Percentiles rank a stretch among this genome's conserved stretches.
phyloP scores from a whole-genome alignment of 305 asterid species.

The Rubia tinctorum region DNA sequence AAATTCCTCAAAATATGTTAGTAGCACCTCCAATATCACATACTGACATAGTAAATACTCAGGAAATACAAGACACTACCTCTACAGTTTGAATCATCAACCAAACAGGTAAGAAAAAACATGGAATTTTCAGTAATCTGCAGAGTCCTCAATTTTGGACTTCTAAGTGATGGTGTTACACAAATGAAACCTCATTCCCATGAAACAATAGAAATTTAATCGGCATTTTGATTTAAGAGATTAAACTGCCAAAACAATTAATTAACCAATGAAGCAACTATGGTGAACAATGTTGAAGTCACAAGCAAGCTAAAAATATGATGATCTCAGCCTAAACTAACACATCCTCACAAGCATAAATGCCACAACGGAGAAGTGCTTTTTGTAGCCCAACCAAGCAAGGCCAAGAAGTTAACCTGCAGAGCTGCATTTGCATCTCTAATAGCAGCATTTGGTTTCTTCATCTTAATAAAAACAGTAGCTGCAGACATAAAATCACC shows the following conservation, averaged over 20 bases:
- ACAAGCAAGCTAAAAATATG: not conserved
- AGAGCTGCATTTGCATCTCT: conserved; percentile 92
- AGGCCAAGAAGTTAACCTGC: conserved; percentile 45
- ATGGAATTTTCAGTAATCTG: not conserved
- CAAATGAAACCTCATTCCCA: not conserved
- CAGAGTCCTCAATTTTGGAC: not conserved
- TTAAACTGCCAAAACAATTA: not conserved
- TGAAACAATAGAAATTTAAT: not conserved
- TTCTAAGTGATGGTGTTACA: not conserved
- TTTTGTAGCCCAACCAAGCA: conserved; percentile 8
- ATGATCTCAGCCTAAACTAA: not conserved
- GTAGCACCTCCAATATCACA: not conserved
- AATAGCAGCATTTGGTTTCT: conserved; percentile 96
- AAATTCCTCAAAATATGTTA: conserved; percentile 13
- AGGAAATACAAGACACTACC: not conserved
- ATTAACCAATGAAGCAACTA: not conserved
- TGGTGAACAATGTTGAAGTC: not conserved
- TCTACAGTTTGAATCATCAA: not conserved
- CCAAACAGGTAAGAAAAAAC: not conserved
- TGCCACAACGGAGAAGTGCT: not conserved
- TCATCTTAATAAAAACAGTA: conserved; percentile 83
- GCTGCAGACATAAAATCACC: conserved; percentile 44
- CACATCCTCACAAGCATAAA: not conserved
- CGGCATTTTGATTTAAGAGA: not conserved
- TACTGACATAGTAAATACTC: not conserved